Evolutionary conservation across 257 asterid genomes (phyloP), one percentile per base, ranked within the genome.

Genomic region (Lithospermum erythrorhizon): DNA sequence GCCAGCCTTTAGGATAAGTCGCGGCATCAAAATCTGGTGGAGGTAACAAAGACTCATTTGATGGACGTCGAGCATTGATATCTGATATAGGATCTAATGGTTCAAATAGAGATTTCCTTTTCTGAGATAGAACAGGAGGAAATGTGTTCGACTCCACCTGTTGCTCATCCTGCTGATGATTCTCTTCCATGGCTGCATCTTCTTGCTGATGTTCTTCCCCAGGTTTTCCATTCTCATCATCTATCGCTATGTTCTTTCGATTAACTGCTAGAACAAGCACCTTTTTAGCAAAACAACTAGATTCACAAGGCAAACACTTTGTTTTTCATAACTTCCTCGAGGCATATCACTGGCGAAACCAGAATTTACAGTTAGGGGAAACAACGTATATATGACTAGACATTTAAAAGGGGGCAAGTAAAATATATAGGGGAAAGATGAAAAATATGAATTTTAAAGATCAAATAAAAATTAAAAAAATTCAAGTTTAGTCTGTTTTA

Each of bases 1-100:
- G 79, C 97, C 98, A 91, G 22, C 95, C 98, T 74, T 79, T 79
- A 0, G 98, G 98, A 62, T 91, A 91, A 59, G 65, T 76, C 2
- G 97, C 86, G 6, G 84, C 71, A 30, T 91, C 98, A 53, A 91
- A 91, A 65, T 91, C 98, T 0, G 98, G 98, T 11, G 97, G 98
- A 2, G 97, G 98, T 5, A 91, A 91, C 37, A 88, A 67, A 25
- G 89, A 71, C 58, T 91, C 97, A 21, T 94, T 89, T 16, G 86
- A 78, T 0, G 84, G 84, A 21, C 87, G 80, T 29, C 77, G 70
- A 6, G 83, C 88, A 35, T 70, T 81, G 37, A 68, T 19, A 71
- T 75, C 78, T 17, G 18, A 47, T 6, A 53, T 65, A 0, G 95
- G 95, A 5, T 79, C 95, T 58, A 91, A 62, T 9, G 97, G 97